Percentiles rank a stretch among this genome's conserved stretches.
Evolutionary conservation across 495 filamentous ascomycete species (phyloP).

Genomic region (Evernia prunastri): DNA sequence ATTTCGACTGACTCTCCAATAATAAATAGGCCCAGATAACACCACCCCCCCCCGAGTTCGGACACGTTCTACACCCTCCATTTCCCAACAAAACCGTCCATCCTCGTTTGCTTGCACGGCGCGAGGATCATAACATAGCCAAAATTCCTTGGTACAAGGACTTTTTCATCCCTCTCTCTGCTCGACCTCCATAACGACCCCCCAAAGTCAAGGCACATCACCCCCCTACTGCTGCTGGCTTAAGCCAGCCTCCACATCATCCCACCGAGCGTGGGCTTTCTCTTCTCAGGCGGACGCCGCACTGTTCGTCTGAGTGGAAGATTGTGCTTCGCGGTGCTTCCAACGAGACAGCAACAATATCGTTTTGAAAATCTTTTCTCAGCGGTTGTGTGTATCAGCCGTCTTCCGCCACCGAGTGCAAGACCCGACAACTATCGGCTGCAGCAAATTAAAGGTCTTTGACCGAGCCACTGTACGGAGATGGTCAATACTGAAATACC

Average conservation of each 20-base stretch:
- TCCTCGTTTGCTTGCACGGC: slow-evolving; percentile 81
- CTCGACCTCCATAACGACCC: slow-evolving; percentile 81
- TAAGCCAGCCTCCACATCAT: slow-evolving; percentile 29
- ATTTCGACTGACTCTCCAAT: slow-evolving; percentile 15
- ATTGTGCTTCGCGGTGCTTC: slow-evolving; percentile 54
- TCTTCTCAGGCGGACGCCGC: slow-evolving; percentile 82
- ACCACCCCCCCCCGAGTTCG: slow-evolving; percentile 38
- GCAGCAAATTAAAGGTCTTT: slow-evolving; percentile 6
- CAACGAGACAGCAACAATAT: slow-evolving; percentile 2
- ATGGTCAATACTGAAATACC: slow-evolving; percentile 82
- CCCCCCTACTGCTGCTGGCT: slow-evolving; percentile 46
- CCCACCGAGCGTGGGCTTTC: slow-evolving; percentile 71
- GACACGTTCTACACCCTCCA: slow-evolving; percentile 23
- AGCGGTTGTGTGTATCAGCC: neutral
- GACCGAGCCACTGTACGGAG: slow-evolving; percentile 38
- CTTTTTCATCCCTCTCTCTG: slow-evolving; percentile 74
- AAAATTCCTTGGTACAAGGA: slow-evolving; percentile 81
- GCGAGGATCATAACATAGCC: slow-evolving; percentile 62
- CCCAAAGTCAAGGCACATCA: slow-evolving; percentile 37
- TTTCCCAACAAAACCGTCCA: slow-evolving; percentile 47
- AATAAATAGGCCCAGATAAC: slow-evolving; percentile 84
- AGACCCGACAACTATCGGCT: neutral
- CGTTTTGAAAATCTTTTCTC: neutral
- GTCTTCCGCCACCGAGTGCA: neutral
- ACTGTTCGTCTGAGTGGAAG: slow-evolving; percentile 84